Percentiles rank a stretch among this genome's conserved stretches.
Conservation (phyloP, 2,329 filamentous ascomycete genomes). For the Fusarium redolens region DNA sequence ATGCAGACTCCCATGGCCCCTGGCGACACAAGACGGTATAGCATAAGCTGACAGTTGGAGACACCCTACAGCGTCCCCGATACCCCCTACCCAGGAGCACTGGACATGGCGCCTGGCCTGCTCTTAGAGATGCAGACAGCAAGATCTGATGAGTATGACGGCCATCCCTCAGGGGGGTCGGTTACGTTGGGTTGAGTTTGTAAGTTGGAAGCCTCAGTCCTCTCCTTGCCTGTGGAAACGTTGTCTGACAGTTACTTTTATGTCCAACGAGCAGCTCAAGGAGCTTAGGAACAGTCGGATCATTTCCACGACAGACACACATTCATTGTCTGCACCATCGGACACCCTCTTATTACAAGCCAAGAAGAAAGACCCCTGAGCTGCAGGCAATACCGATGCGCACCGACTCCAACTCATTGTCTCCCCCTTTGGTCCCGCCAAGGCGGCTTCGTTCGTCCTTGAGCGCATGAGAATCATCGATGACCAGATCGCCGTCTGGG, state of each 20-base stretch:
- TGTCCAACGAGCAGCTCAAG: too few relatives aligned
- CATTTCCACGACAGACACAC: too few relatives aligned
- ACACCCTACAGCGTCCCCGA: too few relatives aligned
- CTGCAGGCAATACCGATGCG: background rate
- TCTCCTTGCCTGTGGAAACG: background rate
- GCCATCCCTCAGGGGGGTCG: background rate
- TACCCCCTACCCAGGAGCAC: too few relatives aligned
- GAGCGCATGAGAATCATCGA: too few relatives aligned
- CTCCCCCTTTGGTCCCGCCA: too few relatives aligned
- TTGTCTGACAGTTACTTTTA: background rate
- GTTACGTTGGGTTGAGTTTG: background rate
- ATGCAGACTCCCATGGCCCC: background rate
- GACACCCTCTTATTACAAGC: background rate
- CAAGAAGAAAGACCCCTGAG: background rate
- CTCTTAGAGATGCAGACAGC: accelerated
- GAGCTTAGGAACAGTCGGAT: too few relatives aligned
- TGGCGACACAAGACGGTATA: background rate
- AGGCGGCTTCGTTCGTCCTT: background rate
- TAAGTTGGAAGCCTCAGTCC: background rate
- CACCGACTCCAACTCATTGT: accelerated
- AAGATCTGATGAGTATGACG: accelerated
- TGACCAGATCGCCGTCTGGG: too few relatives aligned
- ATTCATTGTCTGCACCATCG: too few relatives aligned
- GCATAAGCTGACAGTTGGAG: background rate
- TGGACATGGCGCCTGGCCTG: background rate